A percentile compares a stretch with the other conserved stretches of the same genome.
Evolutionary conservation across 345 rosid genomes (phyloP).

Genomic region (Eucalyptus melliodora): DNA sequence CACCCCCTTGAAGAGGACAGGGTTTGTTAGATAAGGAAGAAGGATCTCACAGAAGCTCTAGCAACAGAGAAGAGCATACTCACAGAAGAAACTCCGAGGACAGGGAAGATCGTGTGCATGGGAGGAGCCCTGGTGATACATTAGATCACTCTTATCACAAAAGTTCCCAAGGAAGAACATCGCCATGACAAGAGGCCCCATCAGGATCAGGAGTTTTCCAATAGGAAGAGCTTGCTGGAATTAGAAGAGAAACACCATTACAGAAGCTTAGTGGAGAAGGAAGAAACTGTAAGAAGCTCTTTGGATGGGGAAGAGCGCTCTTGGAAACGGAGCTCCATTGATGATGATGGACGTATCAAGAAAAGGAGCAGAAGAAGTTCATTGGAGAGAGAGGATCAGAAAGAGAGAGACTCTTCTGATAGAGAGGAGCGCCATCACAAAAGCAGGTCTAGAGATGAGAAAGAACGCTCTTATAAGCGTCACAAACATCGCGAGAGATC

Average conservation of each 20-base stretch:
- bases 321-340: slow-evolving; percentile 8
- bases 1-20: slow-evolving; percentile 64
- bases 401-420: slow-evolving; percentile 4
- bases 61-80: slow-evolving; percentile 20
- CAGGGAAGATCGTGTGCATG: neutral
- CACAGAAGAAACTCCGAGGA: neutral
- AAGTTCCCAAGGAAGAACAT: neutral
- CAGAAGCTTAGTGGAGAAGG: neutral
- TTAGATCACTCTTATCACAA: neutral
- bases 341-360: neutral
- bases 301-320: slow-evolving; percentile 9
- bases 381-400: too few relatives aligned
- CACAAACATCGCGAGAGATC: neutral
- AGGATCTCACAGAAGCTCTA: slow-evolving; percentile 1
- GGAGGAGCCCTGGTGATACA: slow-evolving; percentile 11
- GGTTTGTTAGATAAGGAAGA: slow-evolving; percentile 22
- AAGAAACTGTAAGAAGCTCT: neutral
- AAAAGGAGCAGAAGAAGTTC: slow-evolving; percentile 2
- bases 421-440: slow-evolving; percentile 8
- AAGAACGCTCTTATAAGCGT: neutral
- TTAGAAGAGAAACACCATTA: neutral
- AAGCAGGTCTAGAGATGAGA: slow-evolving; percentile 8
- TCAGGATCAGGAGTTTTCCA: neutral
- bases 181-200: neutral
- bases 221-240: neutral